Base-by-base conservation (phyloP, 2,329 filamentous ascomycete species). In the Aspergillus phoenicis region DNA sequence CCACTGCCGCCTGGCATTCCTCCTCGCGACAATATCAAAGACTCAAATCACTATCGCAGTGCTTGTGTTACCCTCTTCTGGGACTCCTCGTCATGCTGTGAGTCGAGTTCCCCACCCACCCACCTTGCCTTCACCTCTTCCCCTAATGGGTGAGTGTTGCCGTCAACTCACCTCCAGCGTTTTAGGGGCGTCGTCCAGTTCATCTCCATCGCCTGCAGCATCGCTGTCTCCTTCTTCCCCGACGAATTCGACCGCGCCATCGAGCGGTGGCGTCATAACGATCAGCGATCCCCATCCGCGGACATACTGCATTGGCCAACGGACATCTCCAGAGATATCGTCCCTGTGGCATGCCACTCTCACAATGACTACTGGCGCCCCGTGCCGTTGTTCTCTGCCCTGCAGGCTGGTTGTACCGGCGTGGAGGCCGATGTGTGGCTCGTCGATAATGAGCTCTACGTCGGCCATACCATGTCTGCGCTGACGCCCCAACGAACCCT, bases 291-390 rank as follows among this genome's bases (percentile, higher is more conserved):
- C 57, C 73, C 33, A 5, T 36, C 74, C 6, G 70, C 77, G 58
- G 77, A 79, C 26, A 69, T 77, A 7, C 63, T 58, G 10, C 73
- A 70, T 59, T 81, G 77, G 77, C 78, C 82, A 0, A 78, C 81
- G 1, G 82, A 84, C 66, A 75, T 81, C 63, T 84, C 82, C 4
- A 78, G 77, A 22, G 81, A 82, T 60, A 78, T 84, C 33, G 69
- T 73, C 1, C 82, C 84, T 0, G 78, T 83, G 11, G 76, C 75
- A 33, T 85, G 83, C 61, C 84, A 86, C 65, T 85, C 83, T 3
- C 84, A 86, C 66, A 86, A 86, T 66, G 84, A 86, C 69, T 86
- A 86, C 70, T 85, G 83, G 83, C 81, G 83, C 8, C 76, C 75
- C 2, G 76, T 84, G 0, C 84, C 84, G 0, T 76, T 86, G 0